Base-by-base conservation (phyloP, 1,284 basidiomycete genomes). In the Tilletia caries region DNA sequence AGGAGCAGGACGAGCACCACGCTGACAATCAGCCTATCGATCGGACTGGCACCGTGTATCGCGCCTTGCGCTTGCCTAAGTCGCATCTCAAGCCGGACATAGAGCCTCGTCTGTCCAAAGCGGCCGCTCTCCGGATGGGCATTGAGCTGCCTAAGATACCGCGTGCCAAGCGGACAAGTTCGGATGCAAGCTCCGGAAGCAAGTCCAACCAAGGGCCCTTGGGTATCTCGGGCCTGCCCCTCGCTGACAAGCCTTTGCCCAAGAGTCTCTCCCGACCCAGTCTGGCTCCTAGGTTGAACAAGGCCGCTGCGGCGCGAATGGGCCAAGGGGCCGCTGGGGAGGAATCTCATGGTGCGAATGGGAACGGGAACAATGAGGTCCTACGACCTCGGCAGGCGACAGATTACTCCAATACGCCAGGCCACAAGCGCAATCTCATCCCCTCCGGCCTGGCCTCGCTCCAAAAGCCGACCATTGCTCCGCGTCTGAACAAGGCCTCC, bases 51-150 rank as follows among this genome's bases (percentile, higher is more conserved):
- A 23, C 66, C 62, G 52, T 66, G 90, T 93, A 92, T 86, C 88
- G 86, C 66, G 92, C 92, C 4, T 89, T 91, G n/a, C 83, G 87
- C 0, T 77, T 91, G 0, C 92, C 92, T 0, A 75, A 86, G 6
- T 89, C 90, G 0, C 87, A 87, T 73, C 82, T 80, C 2, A 81
- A 85, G 20, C 91, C 92, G 0, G 87, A 89, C 73, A 91, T 92
- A 71, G 86, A 89, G 29, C 92, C 92, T 0, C 89, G 92, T 46
- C 89, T 89, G 70, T 90, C 91, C 8, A 89, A 89, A 68, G 89
- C 91, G 0, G 91, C 92, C 0, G 89, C 90, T 3, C 86, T 93
- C 3, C 88, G 92, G 4, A 82, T 84, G 67, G 84, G 84, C 29
- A 62, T 84, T 8, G 54, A 71, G 65, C 62, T 79, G 20, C 70